phyloP scores from a whole-genome alignment of 306 rosid genomes.

The Morella rubra region DNA sequence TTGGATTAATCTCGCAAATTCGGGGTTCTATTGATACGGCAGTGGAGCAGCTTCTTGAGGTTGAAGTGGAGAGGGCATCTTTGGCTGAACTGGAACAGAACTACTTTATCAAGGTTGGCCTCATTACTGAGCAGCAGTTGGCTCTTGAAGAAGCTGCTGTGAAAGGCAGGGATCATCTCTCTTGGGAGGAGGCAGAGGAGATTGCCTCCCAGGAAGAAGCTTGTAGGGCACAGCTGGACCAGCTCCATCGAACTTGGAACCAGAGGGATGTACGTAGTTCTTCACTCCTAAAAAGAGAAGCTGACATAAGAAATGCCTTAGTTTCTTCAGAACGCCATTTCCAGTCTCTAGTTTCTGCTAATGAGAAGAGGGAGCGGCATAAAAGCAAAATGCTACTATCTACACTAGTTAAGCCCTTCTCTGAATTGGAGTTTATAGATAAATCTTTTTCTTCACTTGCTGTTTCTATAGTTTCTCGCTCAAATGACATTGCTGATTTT shows the following conservation, averaged over 20 bases:
- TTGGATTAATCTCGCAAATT: slow-evolving; percentile 84
- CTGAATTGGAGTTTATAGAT: slow-evolving; percentile 72
- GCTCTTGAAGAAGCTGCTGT: slow-evolving; percentile 93
- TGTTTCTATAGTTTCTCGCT: slow-evolving; percentile 42
- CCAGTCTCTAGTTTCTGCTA: slow-evolving; percentile 55
- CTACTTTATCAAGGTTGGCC: slow-evolving; percentile 84
- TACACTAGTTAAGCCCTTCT: slow-evolving; percentile 71
- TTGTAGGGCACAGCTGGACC: slow-evolving; percentile 84
- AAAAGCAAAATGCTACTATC: slow-evolving; percentile 59
- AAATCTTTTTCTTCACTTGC: slow-evolving; percentile 51
- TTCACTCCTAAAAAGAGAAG: slow-evolving; percentile 77
- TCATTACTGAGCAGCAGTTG: slow-evolving; percentile 83
- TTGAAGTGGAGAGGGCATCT: slow-evolving; percentile 75
- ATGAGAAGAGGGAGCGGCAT: slow-evolving; percentile 56
- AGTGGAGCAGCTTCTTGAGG: slow-evolving; percentile 79
- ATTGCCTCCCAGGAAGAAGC: slow-evolving; percentile 96
- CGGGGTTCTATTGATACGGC: slow-evolving; percentile 83
- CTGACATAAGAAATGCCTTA: slow-evolving; percentile 74
- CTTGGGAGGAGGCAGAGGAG: slow-evolving; percentile 99
- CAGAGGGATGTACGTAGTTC: slow-evolving; percentile 72
- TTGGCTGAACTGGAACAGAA: slow-evolving; percentile 79
- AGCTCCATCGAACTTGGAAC: slow-evolving; percentile 91
- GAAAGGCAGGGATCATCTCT: slow-evolving; percentile 90
- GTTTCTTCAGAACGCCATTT: slow-evolving; percentile 63
- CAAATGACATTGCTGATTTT: slow-evolving; percentile 45